These are phyloP conservation scores for Aspergillus neoniger DNA, from an alignment of 2,329 filamentous ascomycete genomes.

Conservation along the genomic window DNA sequence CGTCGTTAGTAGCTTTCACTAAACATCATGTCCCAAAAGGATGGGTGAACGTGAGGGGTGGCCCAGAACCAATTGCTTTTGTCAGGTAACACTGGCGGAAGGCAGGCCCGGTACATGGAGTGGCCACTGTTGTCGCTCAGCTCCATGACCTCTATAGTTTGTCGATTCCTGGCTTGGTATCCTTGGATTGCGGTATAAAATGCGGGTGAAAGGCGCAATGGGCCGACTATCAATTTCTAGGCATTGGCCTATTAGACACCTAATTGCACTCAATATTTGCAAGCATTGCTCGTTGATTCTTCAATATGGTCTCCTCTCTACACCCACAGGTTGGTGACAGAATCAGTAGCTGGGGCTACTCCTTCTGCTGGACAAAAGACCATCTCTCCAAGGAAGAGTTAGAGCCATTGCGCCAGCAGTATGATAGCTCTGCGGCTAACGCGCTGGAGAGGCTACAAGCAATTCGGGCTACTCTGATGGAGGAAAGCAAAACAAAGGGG, in stretches of 20 bases:
- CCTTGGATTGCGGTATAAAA: not conserved
- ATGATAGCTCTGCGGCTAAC: slow-evolving; percentile 17
- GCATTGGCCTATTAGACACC: not conserved
- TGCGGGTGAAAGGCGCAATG: not conserved
- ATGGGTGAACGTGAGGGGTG: slow-evolving; percentile 2
- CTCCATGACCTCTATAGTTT: not conserved
- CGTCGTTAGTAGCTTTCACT: not conserved
- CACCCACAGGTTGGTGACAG: slow-evolving; percentile 7
- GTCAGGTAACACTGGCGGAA: not conserved
- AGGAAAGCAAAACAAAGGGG: slow-evolving; percentile 12
- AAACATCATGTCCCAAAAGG: not conserved
- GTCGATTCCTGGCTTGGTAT: not conserved
- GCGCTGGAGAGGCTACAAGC: slow-evolving; percentile 18
- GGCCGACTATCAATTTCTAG: not conserved
- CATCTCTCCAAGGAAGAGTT: slow-evolving; percentile 15
- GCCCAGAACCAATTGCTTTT: not conserved
- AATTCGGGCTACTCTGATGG: slow-evolving; percentile 11
- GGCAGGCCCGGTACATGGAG: not conserved
- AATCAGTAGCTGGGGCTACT: slow-evolving; percentile 21
- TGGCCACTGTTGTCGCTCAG: not conserved
- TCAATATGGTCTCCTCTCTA: not conserved
- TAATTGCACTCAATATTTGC: not conserved
- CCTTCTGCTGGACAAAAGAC: slow-evolving; percentile 19
- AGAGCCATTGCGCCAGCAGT: slow-evolving; percentile 20
- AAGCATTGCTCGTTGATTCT: not conserved